These are phyloP conservation scores for Entomortierella lignicola DNA, from an alignment of 192 early-diverging fungal genomes.

Conservation along the genomic window DNA sequence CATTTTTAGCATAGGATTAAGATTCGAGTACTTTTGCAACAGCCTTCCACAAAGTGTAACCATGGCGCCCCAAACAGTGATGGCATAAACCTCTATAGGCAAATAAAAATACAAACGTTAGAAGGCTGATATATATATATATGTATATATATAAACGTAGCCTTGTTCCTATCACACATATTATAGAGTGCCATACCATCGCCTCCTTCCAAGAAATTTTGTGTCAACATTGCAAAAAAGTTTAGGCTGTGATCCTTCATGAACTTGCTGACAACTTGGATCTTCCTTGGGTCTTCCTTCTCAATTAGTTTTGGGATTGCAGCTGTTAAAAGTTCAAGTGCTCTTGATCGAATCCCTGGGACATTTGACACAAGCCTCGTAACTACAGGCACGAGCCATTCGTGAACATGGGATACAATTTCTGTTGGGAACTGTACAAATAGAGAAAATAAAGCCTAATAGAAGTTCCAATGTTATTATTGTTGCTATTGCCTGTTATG, in stretches of 20 bases:
- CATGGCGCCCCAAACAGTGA: conserved; percentile 42
- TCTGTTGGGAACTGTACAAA: conserved; percentile 19
- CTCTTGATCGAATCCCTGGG: conserved; percentile 33
- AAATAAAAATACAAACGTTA: not conserved
- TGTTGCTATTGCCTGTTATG: too few relatives aligned
- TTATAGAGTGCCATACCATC: conserved; percentile 15
- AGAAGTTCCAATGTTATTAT: not conserved
- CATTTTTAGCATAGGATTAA: conserved; percentile 49
- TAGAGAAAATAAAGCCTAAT: conserved; percentile 10
- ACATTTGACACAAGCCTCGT: conserved; percentile 8
- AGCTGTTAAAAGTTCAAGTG: conserved; percentile 17
- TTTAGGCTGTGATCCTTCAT: conserved; percentile 17
- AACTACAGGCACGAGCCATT: conserved; percentile 21
- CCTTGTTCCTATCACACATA: not conserved
- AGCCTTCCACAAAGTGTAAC: conserved; percentile 23
- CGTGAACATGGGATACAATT: conserved; percentile 18
- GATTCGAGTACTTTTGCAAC: conserved; percentile 17
- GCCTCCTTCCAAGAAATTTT: conserved; percentile 9
- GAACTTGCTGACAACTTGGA: conserved; percentile 6
- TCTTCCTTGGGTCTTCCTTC: conserved; percentile 20
- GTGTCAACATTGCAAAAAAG: conserved; percentile 14
- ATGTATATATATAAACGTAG: not conserved
- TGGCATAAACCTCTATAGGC: conserved; percentile 41
- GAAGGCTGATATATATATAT: too few relatives aligned
- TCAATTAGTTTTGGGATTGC: conserved; percentile 28